Evolutionary conservation across 177 flowering plant genomes (phyloP).

Genomic region (Vitis hybrid): DNA sequence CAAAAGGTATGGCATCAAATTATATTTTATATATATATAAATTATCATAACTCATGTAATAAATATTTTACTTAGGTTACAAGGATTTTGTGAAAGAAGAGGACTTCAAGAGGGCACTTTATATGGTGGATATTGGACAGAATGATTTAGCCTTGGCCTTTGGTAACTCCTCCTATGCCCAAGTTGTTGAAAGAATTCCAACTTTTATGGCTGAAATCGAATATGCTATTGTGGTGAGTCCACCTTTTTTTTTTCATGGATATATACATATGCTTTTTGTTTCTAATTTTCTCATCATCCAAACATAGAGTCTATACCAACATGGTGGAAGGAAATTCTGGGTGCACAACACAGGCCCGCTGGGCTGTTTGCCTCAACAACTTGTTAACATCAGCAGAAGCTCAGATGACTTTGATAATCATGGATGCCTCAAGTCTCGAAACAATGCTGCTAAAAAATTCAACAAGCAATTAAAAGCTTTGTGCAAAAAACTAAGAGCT

Average conservation of each 20-base stretch:
- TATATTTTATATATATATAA: too few species aligned
- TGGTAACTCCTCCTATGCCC: constrained; percentile 26
- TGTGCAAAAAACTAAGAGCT: constrained; percentile 38
- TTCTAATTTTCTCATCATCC: too few species aligned
- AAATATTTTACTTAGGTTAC: constrained; percentile 26
- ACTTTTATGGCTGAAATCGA: constrained; percentile 44
- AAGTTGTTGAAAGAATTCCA: constrained; percentile 44
- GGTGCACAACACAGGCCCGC: constrained; percentile 69
- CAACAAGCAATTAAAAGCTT: constrained; percentile 24
- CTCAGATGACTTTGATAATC: constrained; percentile 30
- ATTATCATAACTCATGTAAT: too few species aligned
- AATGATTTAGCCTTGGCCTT: constrained; percentile 44
- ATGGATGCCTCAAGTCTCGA: constrained; percentile 50
- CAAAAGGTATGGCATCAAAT: constrained; percentile 25
- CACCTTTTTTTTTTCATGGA: too few species aligned
- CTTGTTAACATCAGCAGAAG: constrained; percentile 29
- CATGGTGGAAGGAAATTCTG: constrained; percentile 58
- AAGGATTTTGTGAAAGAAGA: constrained; percentile 27
- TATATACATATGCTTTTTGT: too few species aligned
- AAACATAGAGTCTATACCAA: constrained; percentile 37
- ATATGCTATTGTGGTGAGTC: constrained; percentile 44
- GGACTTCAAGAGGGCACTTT: constrained; percentile 52
- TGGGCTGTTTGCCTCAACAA: constrained; percentile 62
- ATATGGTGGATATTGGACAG: constrained; percentile 63
- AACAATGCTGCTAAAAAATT: constrained; percentile 50